phyloP scores from a whole-genome alignment of 2,329 filamentous ascomycete genomes.

The Exophiala mesophila region DNA sequence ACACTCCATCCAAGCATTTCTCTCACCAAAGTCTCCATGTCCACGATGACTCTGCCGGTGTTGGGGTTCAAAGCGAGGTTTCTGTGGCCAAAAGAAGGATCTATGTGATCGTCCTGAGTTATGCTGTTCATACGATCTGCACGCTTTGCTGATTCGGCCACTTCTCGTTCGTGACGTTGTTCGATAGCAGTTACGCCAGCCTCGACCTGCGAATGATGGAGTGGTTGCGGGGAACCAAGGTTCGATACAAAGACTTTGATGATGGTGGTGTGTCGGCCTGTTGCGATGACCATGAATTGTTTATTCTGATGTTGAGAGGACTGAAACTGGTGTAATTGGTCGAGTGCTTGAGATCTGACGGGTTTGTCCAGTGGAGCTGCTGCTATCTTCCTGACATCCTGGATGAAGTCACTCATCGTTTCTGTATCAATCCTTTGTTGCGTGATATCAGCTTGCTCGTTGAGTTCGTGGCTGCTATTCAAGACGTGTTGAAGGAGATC shows the following conservation, averaged over 20 bases:
- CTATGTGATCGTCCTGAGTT: neutral
- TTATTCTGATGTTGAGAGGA: neutral
- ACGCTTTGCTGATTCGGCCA: neutral
- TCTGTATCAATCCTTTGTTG: neutral
- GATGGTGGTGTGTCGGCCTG: neutral
- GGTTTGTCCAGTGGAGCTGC: neutral
- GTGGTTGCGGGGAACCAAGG: neutral
- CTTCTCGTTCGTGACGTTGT: neutral
- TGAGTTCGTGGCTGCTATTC: neutral
- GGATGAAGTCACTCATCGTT: neutral
- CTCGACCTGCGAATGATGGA: neutral
- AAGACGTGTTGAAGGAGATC: neutral
- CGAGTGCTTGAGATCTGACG: neutral
- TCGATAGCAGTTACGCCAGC: neutral
- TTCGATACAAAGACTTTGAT: neutral
- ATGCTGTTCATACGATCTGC: neutral
- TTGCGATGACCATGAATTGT: neutral
- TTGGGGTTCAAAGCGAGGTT: neutral
- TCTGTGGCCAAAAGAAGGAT: neutral
- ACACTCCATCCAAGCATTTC: neutral
- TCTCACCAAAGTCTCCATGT: neutral
- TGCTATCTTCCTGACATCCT: neutral
- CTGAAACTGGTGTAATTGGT: neutral
- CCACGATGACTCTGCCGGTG: neutral
- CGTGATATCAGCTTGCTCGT: neutral